Evolutionary conservation across 768 basidiomycete genomes (phyloP), one percentile per base, ranked within the genome.

Genomic region (Leccinellum luteum): DNA sequence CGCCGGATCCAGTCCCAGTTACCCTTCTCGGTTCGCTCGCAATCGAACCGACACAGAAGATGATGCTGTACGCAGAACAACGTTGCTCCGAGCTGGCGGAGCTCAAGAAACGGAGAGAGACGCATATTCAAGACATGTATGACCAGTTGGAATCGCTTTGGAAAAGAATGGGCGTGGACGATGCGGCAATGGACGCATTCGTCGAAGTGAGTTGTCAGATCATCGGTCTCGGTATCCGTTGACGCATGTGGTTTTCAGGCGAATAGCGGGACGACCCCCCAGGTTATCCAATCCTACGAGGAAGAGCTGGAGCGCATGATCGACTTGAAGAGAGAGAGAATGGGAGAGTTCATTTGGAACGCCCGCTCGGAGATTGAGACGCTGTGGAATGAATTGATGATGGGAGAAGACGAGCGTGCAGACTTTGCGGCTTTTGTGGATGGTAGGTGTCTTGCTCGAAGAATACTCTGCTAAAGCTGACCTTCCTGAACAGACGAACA

Each of bases 141-240:
- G 94, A 98, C 71, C 86, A 93, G 61, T 81, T 99, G 1, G 95
- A 96, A 69, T 85, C 85, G 0, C 80, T 98, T 3, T 99, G 96
- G 96, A 81, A 81, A 57, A 76, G 94, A 55, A 79, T 98, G 57
- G 94, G 92, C 14, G 85, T 96, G 5, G 71, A 80, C 1, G 90
- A 94, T 49, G 74, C 72, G 1, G 88, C 87, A 47, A 93, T 94
- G 84, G 93, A 98, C 64, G 84, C 81, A n/a, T 99, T 99, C 66
- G 89, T 98, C 0, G 93, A 98, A 58, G 79, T 78, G 15, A 59
- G 70, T 59, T 14, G 14, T n/a, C 19, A 1, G 10, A 8, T 14
- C 10, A 1, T 5, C 2, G 8, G 7, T 49, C 3, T 25, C 23
- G 15, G 28, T 32, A 9, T 32, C 25, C 1, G 38, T 44, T 63